Evolutionary conservation across 192 early-diverging fungal species (phyloP), one percentile per base, ranked within the genome.

Genomic region (Umbelopsis vinacea): DNA sequence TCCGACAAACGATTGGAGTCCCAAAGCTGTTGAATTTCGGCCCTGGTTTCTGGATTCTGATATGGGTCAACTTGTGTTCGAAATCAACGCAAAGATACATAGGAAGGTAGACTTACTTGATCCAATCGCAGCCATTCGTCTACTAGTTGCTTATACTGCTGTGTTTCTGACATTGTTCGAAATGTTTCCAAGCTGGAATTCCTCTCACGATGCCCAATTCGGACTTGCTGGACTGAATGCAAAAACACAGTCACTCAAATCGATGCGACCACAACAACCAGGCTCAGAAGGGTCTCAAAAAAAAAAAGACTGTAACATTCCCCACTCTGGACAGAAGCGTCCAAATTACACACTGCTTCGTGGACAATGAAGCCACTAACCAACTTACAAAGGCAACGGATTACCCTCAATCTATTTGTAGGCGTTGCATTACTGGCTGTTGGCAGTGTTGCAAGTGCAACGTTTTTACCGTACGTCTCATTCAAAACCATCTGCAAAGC

Each of bases 11-110:
- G 76, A 57, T 84, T 81, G 21, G 81, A 53, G 14, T 80, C 78
- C 43, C 83, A 67, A 19, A 91, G 80, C 22, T 67, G 46, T 29
- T 79, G 40, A 68, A 92, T 92, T 71, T 89, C 86, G 46, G 78
- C 74, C 8, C 89, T 85, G 2, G 90, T 91, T 50, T 76, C 79
- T 46, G 82, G 82, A 79, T 90, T 89, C 90, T 92, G 48, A 0
- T 50, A 21, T 54, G 14, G 14, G 29, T 45, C 35, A 47, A 17
- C 11, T 46, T 60, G 5, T 0, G 11, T 43, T 1, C 10, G 33
- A 60, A 19, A 4, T 11, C 52, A 72, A 46, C 26, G 52, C 45
- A 46, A 19, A 10, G 21, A 17, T 15, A 21, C 43, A 24, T 2
- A 17, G 6, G 21, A 67, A 38, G 29, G 9, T 35, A 24, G 38